Evolutionary conservation across 176 grass and related monocot species (phyloP).

Genomic region (Olyra latifolia): DNA sequence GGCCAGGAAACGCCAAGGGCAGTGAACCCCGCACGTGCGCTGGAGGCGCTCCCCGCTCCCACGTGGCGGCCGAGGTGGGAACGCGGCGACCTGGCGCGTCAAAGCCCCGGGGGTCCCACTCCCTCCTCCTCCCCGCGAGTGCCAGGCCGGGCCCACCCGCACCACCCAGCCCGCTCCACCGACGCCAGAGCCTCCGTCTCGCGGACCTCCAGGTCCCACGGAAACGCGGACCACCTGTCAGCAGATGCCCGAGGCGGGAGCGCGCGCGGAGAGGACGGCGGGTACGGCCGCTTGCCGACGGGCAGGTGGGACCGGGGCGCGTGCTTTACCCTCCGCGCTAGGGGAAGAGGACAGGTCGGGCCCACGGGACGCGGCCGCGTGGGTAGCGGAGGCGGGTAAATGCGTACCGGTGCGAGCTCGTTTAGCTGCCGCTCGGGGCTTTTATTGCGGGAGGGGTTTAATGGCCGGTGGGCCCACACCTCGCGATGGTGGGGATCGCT

Average conservation of each 20-base stretch:
- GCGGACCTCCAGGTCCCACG: accelerated
- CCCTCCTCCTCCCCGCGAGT: not conserved
- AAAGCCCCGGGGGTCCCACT: not conserved
- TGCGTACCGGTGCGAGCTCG: too few relatives aligned
- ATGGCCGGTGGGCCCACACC: not conserved
- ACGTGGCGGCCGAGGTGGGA: constrained; percentile 17
- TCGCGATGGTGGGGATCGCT: not conserved
- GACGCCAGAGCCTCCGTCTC: accelerated
- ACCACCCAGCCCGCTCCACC: not conserved
- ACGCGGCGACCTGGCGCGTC: constrained; percentile 30
- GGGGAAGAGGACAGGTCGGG: not conserved
- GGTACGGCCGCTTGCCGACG: too few relatives aligned
- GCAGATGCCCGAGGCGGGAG: not conserved
- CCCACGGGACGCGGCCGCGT: not conserved
- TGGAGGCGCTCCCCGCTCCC: not conserved
- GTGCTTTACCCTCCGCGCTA: not conserved
- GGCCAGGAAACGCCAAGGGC: accelerated
- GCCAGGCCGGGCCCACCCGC: not conserved
- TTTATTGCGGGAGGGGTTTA: not conserved
- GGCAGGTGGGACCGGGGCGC: too few relatives aligned
- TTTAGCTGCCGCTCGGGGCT: not conserved
- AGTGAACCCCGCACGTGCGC: not conserved
- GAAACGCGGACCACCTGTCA: accelerated
- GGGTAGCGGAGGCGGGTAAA: not conserved
- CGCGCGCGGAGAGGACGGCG: not conserved